Evolutionary conservation across 495 filamentous ascomycete genomes (phyloP).

Genomic region (Sphaerosporella brunnea): DNA sequence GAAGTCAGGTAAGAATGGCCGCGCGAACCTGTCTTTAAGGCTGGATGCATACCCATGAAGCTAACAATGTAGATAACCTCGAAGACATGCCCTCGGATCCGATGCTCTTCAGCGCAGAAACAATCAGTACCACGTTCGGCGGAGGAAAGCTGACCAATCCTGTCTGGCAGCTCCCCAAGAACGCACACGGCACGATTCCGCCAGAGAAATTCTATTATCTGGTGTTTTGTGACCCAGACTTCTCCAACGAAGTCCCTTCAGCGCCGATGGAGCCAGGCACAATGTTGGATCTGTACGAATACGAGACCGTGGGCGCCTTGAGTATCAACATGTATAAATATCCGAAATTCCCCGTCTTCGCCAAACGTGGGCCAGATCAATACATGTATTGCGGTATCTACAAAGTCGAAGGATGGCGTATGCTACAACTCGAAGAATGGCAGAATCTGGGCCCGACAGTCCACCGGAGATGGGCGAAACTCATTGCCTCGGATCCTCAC

Average conservation of each 20-base stretch:
- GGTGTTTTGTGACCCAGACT: background rate
- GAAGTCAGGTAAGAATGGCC: background rate
- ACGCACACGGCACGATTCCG: background rate
- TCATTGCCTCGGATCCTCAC: too few relatives aligned
- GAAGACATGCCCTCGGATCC: background rate
- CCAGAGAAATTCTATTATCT: background rate
- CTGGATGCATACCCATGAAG: background rate
- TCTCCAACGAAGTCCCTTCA: background rate
- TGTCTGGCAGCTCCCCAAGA: background rate
- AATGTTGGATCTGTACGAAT: background rate
- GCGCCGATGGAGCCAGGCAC: background rate
- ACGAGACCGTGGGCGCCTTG: background rate
- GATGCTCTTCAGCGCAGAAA: background rate
- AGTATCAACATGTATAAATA: background rate
- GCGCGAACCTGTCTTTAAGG: background rate
- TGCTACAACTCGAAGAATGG: too few relatives aligned
- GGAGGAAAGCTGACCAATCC: background rate
- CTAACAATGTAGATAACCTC: background rate
- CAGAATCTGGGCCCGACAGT: too few relatives aligned
- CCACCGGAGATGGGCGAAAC: too few relatives aligned
- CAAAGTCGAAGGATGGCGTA: too few relatives aligned
- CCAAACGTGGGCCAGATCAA: background rate
- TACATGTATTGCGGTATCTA: background rate
- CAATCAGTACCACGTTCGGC: background rate
- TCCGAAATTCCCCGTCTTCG: background rate